Percentiles rank a stretch among this genome's conserved stretches.
Conservation (phyloP, 23 red algal species). For the Gracilaria domingensis region DNA sequence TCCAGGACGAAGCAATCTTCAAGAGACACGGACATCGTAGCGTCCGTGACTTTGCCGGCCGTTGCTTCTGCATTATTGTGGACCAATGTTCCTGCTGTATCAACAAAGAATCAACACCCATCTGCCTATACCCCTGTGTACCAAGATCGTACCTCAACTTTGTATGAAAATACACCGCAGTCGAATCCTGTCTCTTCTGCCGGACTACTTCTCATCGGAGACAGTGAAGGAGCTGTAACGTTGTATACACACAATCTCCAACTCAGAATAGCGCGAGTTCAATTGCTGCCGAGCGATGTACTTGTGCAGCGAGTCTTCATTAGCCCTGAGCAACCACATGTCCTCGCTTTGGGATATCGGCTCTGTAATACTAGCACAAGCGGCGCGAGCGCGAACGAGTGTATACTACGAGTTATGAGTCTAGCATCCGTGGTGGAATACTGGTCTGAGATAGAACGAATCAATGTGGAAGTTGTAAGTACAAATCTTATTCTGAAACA, state of each 20-base stretch:
- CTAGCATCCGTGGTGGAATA: conserved; percentile 14
- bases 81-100: not conserved
- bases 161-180: not conserved
- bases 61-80: not conserved
- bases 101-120: not conserved
- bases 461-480: conserved; percentile 18
- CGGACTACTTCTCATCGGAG: conserved; percentile 47
- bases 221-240: conserved; percentile 40
- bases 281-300: conserved; percentile 20
- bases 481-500: not conserved
- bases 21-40: conserved; percentile 42
- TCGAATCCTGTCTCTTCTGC: not conserved
- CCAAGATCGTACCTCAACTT: conserved; percentile 26
- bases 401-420: conserved; percentile 26
- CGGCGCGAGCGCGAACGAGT: not conserved
- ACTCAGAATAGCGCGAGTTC: conserved; percentile 40
- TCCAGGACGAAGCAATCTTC: conserved; percentile 31
- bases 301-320: not conserved
- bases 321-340: not conserved
- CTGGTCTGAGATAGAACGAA: conserved; percentile 52
- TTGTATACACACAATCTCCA: conserved; percentile 38
- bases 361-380: not conserved
- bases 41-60: conserved; percentile 22
- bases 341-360: not conserved
- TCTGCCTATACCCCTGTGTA: not conserved